Base-by-base conservation (phyloP, 1,284 basidiomycete genomes). In the Caloboletus firmus region DNA sequence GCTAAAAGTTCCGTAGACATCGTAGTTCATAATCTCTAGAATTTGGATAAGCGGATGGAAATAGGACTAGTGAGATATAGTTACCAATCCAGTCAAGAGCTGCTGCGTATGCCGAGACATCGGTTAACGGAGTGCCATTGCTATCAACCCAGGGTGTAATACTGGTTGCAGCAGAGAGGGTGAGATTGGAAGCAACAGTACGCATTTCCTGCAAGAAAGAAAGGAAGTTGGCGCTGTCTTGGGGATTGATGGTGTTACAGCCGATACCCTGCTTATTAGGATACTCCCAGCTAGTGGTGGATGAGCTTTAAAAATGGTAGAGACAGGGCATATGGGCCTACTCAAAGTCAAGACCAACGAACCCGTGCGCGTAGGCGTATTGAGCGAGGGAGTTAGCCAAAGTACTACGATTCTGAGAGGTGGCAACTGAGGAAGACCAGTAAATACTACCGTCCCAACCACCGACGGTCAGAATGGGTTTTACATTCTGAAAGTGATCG, bases 341-440 rank as follows among this genome's bases (percentile, higher is more conserved):
- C 86, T 95, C 93, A 59, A 95, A 87, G 68, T 96, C 93, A 54
- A 96, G 79, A 13, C 92, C 93, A 66, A 93, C 86, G 4, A 96
- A 75, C 30, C 81, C 68, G 70, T 92, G 93, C 58, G 79, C 65
- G 30, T 76, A 64, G 37, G 87, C 87, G 34, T 92, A 73, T 28
- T 72, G 68, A 37, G 80, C 73, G 49, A 94, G 78, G 36, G 89
- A 81, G 40, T 79, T 75, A 44, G 85, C 85, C 59, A 96, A 91
- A 0, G 78, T 78, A 17, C 79, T 80, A 36, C 91, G 81, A 65
- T 84, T 86, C 24, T 72, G 59, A 0, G 78, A 64, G 15, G 81
- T 84, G 22, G 79, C 81, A 35, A 93, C 84, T 20, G 87, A 82
- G 3, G 81, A 74, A 1, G 93, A 95, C 74, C 91, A 97, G 76